Base-by-base conservation (phyloP, 192 early-diverging fungal species). In the Phycomyces blakesleeanus region DNA sequence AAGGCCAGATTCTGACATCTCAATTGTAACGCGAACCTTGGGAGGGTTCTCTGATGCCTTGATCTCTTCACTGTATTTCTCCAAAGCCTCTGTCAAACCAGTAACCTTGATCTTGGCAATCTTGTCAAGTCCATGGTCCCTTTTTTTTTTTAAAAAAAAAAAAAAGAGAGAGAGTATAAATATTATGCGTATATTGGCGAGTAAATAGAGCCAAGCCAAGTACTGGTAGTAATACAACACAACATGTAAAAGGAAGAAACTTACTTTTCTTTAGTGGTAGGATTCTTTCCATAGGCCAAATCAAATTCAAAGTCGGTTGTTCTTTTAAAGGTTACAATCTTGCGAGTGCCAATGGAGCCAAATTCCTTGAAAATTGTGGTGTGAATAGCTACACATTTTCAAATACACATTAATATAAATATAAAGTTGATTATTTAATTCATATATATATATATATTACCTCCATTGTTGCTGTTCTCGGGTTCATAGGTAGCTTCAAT, bases 311-410 rank as follows among this genome's bases (percentile, higher is more conserved):
- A 98, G 64, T 93, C 87, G 18, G 86, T 79, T 0, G 68, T 64
- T 24, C 95, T 86, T 58, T 90, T 88, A 64, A 94, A 91, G 71
- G 78, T 89, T 77, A 98, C 88, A 39, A 92, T 75, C 64, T 96
- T 96, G 41, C 93, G 90, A 21, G 87, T 79, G 8, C 91, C 90
- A 24, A 97, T 73, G 2, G 83, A 64, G 11, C 88, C 81, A 27
- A 83, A 89, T 27, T 85, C 79, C 26, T 75, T 73, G 63, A 87
- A 94, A 21, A 94, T 71, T 8, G 71, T 59, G 0, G 87, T 87
- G 18, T 73, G 58, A 39, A 74, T 22, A 47, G 62, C 58, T 78
- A 77, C 29, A 59, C 39, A 27, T 27, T 40, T 15, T 40, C 71
- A 62, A n/a, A 15, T 27, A 14, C 10, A 34, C 2, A 18, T 22